Conservation (phyloP, 768 basidiomycete genomes). For the Boletus reticuloceps region DNA sequence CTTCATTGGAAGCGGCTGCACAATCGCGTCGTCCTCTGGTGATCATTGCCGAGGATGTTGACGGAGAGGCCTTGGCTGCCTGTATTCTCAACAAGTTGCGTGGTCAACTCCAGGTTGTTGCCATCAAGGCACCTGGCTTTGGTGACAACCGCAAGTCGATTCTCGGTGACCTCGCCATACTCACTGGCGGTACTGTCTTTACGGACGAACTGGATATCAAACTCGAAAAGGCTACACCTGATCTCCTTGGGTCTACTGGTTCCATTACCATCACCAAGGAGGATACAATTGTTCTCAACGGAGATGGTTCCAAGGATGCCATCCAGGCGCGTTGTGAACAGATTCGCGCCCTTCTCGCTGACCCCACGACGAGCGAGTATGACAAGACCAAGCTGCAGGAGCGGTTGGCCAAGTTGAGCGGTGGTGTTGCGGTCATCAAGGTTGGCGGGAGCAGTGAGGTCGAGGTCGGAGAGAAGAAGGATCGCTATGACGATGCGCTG, state of each 20-base stretch:
- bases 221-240: constrained; percentile 45
- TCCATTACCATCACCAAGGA: constrained; percentile 82
- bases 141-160: constrained; percentile 99
- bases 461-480: constrained; percentile 99
- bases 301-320: constrained; percentile 79
- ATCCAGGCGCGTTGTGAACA: constrained; percentile 96
- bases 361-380: constrained; percentile 86
- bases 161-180: constrained; percentile 94
- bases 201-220: constrained; percentile 97
- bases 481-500: constrained; percentile 93
- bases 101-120: constrained; percentile 90
- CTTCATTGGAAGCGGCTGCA: constrained; percentile 79
- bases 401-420: constrained; percentile 68
- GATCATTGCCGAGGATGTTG: constrained; percentile 97
- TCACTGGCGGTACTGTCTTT: constrained; percentile 98
- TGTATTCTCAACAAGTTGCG: constrained; percentile 99
- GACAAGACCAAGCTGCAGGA: constrained; percentile 96
- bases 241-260: constrained; percentile 89
- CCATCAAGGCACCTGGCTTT: constrained; percentile 97
- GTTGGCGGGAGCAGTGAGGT: constrained; percentile 93
- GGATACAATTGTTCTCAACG: constrained; percentile 86
- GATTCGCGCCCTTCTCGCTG: constrained; percentile 79
- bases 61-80: constrained; percentile 96
- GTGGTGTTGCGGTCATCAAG: constrained; percentile 88
- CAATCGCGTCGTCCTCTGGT: constrained; percentile 86